Evolutionary conservation across 2,329 filamentous ascomycete species (phyloP).

Genomic region (Tolypocladium endophyticum): DNA sequence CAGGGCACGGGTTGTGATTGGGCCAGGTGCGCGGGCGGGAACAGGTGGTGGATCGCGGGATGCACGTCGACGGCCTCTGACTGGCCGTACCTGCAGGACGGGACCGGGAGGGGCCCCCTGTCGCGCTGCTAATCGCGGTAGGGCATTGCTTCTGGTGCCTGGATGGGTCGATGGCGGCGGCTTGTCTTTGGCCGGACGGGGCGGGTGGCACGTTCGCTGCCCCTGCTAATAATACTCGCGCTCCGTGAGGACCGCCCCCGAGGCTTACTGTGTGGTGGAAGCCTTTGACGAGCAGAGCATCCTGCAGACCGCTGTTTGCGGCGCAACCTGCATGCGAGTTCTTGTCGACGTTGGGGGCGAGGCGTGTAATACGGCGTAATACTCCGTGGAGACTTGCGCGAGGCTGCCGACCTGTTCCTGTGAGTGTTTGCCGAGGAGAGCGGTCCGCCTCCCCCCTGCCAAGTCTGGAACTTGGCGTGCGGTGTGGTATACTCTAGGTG

Average conservation of each 20-base stretch:
- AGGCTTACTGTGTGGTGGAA: no score
- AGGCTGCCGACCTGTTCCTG: neutral
- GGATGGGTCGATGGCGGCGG: neutral
- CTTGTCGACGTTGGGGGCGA: neutral
- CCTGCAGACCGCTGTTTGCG: neutral
- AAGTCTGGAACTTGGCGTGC: neutral
- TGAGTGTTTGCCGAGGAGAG: no score
- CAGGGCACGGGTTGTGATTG: constrained; percentile 11
- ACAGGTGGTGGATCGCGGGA: constrained; percentile 5
- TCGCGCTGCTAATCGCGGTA: neutral
- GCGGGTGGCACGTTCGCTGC: neutral
- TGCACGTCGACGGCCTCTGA: constrained; percentile 2
- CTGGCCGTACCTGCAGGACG: constrained; percentile 10
- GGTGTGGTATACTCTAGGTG: neutral
- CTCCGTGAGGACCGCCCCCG: no score
- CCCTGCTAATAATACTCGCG: neutral
- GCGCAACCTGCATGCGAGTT: neutral
- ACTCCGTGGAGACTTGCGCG: no score
- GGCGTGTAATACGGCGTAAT: no score
- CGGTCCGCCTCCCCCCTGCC: neutral
- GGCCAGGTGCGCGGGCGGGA: constrained; percentile 1
- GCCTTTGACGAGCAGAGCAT: no score
- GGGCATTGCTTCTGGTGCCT: neutral
- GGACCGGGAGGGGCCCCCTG: neutral
- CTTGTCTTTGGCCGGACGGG: neutral